phyloP scores from a whole-genome alignment of 2,329 filamentous ascomycete species.

The Elsinoe perseae region DNA sequence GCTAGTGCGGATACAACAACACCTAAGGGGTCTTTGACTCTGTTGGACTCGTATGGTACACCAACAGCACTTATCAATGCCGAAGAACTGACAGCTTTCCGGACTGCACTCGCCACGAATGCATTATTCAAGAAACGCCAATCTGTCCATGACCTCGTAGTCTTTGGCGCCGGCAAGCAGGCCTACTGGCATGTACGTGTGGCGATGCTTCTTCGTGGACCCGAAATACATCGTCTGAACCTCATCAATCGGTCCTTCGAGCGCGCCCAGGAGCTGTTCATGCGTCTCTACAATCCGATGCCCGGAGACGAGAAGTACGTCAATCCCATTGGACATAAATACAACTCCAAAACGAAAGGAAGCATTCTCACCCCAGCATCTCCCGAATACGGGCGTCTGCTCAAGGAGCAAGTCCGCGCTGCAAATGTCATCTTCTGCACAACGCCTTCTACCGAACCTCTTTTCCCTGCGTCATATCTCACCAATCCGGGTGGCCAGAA shows the following conservation, averaged over 20 bases:
- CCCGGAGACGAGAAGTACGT: slow-evolving; percentile 30
- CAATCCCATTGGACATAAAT: slow-evolving; percentile 30
- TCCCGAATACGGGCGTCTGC: slow-evolving; percentile 57
- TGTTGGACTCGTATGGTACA: slow-evolving; percentile 47
- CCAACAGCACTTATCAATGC: slow-evolving; percentile 58
- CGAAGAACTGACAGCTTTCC: slow-evolving; percentile 60
- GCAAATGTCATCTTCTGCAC: slow-evolving; percentile 84
- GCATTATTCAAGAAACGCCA: slow-evolving; percentile 56
- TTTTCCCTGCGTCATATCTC: slow-evolving; percentile 68
- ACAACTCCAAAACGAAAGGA: slow-evolving; percentile 50
- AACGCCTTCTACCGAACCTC: slow-evolving; percentile 63
- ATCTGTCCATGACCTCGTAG: slow-evolving; percentile 64
- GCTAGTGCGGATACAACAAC: slow-evolving; percentile 21
- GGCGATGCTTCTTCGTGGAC: slow-evolving; percentile 61
- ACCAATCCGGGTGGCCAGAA: slow-evolving; percentile 62
- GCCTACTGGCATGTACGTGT: slow-evolving; percentile 92
- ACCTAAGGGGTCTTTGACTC: slow-evolving; percentile 47
- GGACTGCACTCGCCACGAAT: slow-evolving; percentile 57
- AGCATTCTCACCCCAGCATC: slow-evolving; percentile 62
- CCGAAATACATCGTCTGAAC: slow-evolving; percentile 69
- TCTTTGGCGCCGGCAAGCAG: slow-evolving; percentile 84
- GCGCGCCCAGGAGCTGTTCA: slow-evolving; percentile 46
- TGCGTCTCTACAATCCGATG: slow-evolving; percentile 45
- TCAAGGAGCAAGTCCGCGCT: slow-evolving; percentile 62
- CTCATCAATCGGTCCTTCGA: slow-evolving; percentile 72